Evolutionary conservation across 164 flowering plant genomes (phyloP), one percentile per base, ranked within the genome.

Genomic region (Magnolia officinalis): DNA sequence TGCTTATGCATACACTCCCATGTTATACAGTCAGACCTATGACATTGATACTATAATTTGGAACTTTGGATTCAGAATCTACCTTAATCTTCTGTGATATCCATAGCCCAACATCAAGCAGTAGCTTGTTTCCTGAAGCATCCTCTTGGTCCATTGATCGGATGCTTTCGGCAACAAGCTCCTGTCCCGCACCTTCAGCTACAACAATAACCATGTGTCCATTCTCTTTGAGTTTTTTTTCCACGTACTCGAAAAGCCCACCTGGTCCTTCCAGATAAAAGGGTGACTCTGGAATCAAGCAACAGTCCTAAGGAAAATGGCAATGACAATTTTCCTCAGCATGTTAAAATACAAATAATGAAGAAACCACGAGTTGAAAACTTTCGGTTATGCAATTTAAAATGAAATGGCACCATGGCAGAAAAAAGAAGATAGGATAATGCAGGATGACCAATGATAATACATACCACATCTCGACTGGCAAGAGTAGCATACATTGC

Each of bases 61-160:
- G 16, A 71, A 50, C 31, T 31, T 59, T 19, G n/a, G 59, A 64
- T 21, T 20, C 5, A 45, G 8, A 45, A 65, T 55, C 61, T 55
- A 93, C 98, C 93, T 91, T 91, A 59, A 93, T 87, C 76, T 85
- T 82, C 63, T 90, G 86, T 72, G 94, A 82, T 72, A 93, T 72
- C 98, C 98, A 93, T 21, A 76, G 88, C 67, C 98, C 98, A 82
- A 87, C 86, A 85, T 93, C 98, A 75, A 81, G 83, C 67, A 93
- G 96, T 65, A 89, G 83, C 81, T 81, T 86, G 81, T 93, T 93
- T 75, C 96, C 98, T 50, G 94, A 93, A 66, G 93, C 96, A 85
- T 93, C 98, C 85, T 83, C 83, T 79, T 82, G 83, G 51, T 63
- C 82, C 75, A 24, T 69, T 70, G 87, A 81, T 70, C 79, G 82